phyloP scores from a whole-genome alignment of 495 filamentous ascomycete species.

The Tuber umbilicatum region DNA sequence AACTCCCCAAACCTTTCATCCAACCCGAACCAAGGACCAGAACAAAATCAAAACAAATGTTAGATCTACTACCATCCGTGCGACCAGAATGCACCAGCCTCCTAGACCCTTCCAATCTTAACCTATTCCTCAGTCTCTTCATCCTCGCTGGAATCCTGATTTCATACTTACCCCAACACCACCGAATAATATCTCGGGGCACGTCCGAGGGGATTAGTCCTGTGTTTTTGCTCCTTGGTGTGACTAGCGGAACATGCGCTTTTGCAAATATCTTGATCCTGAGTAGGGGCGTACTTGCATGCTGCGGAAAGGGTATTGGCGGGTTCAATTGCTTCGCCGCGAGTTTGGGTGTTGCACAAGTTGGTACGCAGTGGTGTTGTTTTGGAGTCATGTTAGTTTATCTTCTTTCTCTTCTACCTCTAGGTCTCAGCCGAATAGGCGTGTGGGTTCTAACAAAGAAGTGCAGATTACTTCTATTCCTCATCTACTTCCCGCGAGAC shows the following conservation, averaged over 20 bases:
- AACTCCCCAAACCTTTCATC: not conserved
- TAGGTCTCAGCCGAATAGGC: not conserved
- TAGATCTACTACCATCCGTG: not conserved
- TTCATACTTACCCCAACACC: slow-evolving; percentile 92
- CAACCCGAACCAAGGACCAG: not conserved
- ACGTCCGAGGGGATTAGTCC: slow-evolving; percentile 95
- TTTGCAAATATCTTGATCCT: slow-evolving; percentile 87
- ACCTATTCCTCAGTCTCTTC: slow-evolving; percentile 46
- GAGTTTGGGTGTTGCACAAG: slow-evolving; percentile 77
- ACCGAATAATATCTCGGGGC: slow-evolving; percentile 75
- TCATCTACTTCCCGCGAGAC: slow-evolving; percentile 71
- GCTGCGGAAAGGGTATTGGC: slow-evolving; percentile 66
- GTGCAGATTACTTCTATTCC: slow-evolving; percentile 69
- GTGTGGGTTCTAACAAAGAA: slow-evolving; percentile 6
- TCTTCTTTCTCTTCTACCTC: not conserved
- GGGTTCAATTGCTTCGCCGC: slow-evolving; percentile 77
- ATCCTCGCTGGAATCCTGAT: slow-evolving; percentile 79
- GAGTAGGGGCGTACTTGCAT: slow-evolving; percentile 70
- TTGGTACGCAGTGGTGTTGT: slow-evolving; percentile 83
- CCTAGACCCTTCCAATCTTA: slow-evolving; percentile 32
- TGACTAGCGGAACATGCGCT: slow-evolving; percentile 75
- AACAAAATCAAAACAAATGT: not conserved
- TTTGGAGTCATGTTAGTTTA: slow-evolving; percentile 79
- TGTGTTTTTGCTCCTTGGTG: slow-evolving; percentile 85
- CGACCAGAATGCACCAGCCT: slow-evolving; percentile 31